Base-by-base conservation (phyloP, 1,284 basidiomycete species). In the Cystobasidium pallidum region DNA sequence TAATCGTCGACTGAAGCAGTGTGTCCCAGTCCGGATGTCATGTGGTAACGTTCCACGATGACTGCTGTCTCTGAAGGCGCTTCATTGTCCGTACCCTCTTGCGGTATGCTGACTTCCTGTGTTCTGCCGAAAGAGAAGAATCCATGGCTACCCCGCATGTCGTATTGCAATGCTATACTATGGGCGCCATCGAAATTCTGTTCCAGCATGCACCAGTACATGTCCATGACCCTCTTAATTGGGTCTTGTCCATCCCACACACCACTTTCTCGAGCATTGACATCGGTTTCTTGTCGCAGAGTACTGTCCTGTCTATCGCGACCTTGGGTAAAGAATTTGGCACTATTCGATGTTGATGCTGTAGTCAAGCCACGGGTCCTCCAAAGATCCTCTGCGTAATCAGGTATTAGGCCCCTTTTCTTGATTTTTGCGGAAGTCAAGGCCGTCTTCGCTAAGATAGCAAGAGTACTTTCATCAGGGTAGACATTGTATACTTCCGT, bases 381-480 rank as follows among this genome's bases (percentile, higher is more conserved):
- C 57, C 41, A 71, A n/a, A 57, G 17, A 34, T 71, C 68, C 39
- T 71, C 68, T 19, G 34, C 34, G 39, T 55, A n/a, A 19, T 52
- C 43, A 49, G 68, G 59, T n/a, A 64, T 15, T 21, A 47, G n/a
- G 4, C 66, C 39, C 13, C 32, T 43, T 34, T 41, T 34, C 24
- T 57, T 57, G 4, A 28, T 28, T 36, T 51, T 28, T 3, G 59
- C 68, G 11, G 34, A 28, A n/a, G 47, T 62, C 17, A 71, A 41
- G 24, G 77, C 87, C 0, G 86, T 83, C 57, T 86, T 84, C 47
- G 91, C 83, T 17, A 91, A 77, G 65, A 88, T 83, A 49, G 83
- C 82, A 67, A 91, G 83, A 34, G 87, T 85, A 52, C 81, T 79
- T 1, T 82, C 79, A 70, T 88, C 85, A 0, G 88, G 88, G 1